Evolutionary conservation across 805 yeast species (phyloP), one percentile per base, ranked within the genome.

Genomic region (Candida ficus): DNA sequence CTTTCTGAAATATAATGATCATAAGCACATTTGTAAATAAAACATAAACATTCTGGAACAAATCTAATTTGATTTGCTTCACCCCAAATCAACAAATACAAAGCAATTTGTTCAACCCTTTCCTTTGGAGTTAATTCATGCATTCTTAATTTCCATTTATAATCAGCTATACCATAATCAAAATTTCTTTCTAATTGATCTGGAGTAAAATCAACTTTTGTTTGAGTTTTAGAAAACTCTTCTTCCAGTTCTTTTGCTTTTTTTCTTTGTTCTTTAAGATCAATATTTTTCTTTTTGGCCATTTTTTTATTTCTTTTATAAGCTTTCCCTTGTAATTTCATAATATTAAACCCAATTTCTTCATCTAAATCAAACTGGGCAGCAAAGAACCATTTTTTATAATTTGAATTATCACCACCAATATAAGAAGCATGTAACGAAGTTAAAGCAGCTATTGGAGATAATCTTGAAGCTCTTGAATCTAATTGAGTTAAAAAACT

Each of bases 381-480:
- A 33, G 95, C 87, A 62, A 90, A 85, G 60, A 80, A 88, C 98
- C 98, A 91, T 61, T 85, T 88, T 55, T 82, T 76, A 62, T 81
- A 91, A 62, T 91, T 91, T 4, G 97, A 76, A 44, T 80, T 69
- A 37, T 80, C 86, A 14, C 98, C 97, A 0, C 96, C 97, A 46
- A 91, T 87, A 61, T 91, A 91, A 46, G 90, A 95, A 1, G 88
- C 80, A 62, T 91, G 98, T 26, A 91, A 63, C 0, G 91, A 76
- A 2, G 79, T 56, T 42, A 91, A 66, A 0, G 97, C 97, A 42
- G 66, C 72, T 27, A 67, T 60, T 4, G 95, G 84, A 2, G 80
- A 62, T 73, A 82, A 76, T 45, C 98, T 74, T 45, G 95, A 77
- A 0, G 95, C 75, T 44, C 96, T 75, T 7, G 97, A 90, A 53